Evolutionary conservation across 352 stramenopile species (phyloP).

Genomic region (Globisporangium perplexum): DNA sequence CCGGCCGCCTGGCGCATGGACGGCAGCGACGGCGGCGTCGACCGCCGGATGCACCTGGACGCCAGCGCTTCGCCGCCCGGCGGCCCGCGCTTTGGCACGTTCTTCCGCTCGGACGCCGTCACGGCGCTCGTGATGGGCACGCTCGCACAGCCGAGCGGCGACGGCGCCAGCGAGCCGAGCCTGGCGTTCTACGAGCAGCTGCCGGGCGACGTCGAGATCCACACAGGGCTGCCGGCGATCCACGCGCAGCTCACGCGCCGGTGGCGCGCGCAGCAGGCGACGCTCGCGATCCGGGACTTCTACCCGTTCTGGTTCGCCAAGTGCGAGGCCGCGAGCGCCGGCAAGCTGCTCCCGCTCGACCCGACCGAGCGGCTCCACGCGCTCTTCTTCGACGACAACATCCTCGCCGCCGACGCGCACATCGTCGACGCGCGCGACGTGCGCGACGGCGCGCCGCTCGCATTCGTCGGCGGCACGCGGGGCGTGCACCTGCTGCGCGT

Average conservation of each 20-base stretch:
- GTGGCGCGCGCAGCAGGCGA: constrained; percentile 46
- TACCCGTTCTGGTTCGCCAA: constrained; percentile 72
- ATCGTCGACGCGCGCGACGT: constrained; percentile 58
- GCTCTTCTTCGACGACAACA: constrained; percentile 84
- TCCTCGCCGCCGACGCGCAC: constrained; percentile 54
- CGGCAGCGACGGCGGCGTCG: constrained; percentile 35
- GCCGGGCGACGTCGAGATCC: constrained; percentile 23
- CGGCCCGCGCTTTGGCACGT: constrained; percentile 45
- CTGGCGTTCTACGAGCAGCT: constrained; percentile 31
- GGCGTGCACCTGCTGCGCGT: constrained; percentile 58
- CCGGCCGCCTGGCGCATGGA: constrained; percentile 38
- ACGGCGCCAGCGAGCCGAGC: constrained; percentile 14
- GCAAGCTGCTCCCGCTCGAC: constrained; percentile 58
- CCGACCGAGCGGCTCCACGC: constrained; percentile 21
- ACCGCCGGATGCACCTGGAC: constrained; percentile 49
- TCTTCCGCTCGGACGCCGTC: constrained; percentile 38
- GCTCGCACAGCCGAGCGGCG: constrained; percentile 45
- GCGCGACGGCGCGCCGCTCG: constrained; percentile 18
- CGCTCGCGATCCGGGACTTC: constrained; percentile 69
- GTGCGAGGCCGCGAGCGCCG: constrained; percentile 34
- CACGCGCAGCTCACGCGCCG: constrained; percentile 39
- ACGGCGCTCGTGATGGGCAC: constrained; percentile 69
- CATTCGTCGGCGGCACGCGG: constrained; percentile 25
- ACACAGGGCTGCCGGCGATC: constrained; percentile 38
- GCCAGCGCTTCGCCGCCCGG: background rate